Conservation (phyloP, 2,329 filamentous ascomycete genomes). For the Herpotrichia juniperi region DNA sequence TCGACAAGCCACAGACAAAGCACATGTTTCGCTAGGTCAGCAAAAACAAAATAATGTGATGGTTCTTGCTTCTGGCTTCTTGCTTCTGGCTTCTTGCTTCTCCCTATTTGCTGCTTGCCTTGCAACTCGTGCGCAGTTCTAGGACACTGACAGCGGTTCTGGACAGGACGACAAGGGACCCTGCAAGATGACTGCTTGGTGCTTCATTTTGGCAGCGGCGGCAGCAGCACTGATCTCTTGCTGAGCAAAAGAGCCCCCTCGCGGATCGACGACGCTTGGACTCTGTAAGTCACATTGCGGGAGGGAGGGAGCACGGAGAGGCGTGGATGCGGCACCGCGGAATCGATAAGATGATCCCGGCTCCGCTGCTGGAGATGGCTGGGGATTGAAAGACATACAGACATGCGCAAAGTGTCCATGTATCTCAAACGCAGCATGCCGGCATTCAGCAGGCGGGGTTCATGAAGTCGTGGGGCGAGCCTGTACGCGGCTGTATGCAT, state of each 20-base stretch:
- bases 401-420: slow-evolving; percentile 17
- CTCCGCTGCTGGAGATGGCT: neutral
- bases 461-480: slow-evolving; percentile 17
- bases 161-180: slow-evolving; percentile 3
- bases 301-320: slow-evolving; percentile 14
- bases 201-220: slow-evolving; percentile 11
- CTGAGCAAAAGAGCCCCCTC: slow-evolving; percentile 21
- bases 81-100: too few species aligned
- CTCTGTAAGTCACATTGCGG: slow-evolving; percentile 29
- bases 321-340: slow-evolving; percentile 23
- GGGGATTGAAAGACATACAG: neutral
- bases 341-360: neutral
- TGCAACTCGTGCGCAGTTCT: neutral
- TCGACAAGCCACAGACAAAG: slow-evolving; percentile 16
- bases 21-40: slow-evolving; percentile 1
- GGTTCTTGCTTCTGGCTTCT: slow-evolving; percentile 9
- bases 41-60: slow-evolving; percentile 21
- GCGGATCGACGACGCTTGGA: slow-evolving; percentile 38
- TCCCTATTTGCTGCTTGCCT: neutral
- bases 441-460: slow-evolving; percentile 21
- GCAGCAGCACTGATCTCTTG: slow-evolving; percentile 24
- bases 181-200: slow-evolving; percentile 1
- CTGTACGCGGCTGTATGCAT: slow-evolving; percentile 16
- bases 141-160: slow-evolving; percentile 3
- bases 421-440: slow-evolving; percentile 23